Conservation (phyloP, 257 asterid genomes). For the Ilex asprella region DNA sequence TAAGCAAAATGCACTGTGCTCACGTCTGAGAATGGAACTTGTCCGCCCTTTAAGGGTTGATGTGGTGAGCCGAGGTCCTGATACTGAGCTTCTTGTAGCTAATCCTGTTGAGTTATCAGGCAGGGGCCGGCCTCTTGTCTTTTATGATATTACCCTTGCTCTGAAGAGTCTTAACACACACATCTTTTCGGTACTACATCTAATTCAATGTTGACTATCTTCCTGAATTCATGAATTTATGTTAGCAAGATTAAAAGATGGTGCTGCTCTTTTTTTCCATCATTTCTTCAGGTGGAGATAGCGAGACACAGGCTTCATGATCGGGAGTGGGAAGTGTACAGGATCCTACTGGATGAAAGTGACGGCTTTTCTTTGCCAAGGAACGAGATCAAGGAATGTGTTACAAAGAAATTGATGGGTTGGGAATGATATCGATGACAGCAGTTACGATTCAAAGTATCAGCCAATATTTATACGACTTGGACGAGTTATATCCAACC, state of each 20-base stretch:
- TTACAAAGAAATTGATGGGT: conserved; percentile 54
- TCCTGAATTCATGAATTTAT: no score
- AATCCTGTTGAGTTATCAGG: conserved; percentile 81
- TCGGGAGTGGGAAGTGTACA: conserved; percentile 74
- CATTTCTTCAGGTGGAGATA: conserved; percentile 50
- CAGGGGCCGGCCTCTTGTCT: conserved; percentile 74
- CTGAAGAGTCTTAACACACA: conserved; percentile 42
- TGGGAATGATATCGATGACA: conserved; percentile 35
- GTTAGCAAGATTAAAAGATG: neutral
- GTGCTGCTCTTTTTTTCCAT: neutral
- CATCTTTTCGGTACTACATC: conserved; percentile 51
- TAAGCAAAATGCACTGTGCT: conserved; percentile 37
- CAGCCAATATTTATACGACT: no score
- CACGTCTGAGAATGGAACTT: conserved; percentile 53
- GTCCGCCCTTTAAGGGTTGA: conserved; percentile 51
- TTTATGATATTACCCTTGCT: conserved; percentile 67
- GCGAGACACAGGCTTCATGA: conserved; percentile 49
- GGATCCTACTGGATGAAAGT: conserved; percentile 53
- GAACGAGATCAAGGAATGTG: conserved; percentile 47
- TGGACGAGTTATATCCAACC: no score
- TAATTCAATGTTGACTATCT: neutral
- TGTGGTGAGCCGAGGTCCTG: conserved; percentile 59
- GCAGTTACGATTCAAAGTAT: neutral
- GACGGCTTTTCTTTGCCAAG: conserved; percentile 30
- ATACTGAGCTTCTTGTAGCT: conserved; percentile 62